These are phyloP conservation scores for Cyclotella sp. DNA, from an alignment of 108 stramenopile genomes.

Conservation along the genomic window DNA sequence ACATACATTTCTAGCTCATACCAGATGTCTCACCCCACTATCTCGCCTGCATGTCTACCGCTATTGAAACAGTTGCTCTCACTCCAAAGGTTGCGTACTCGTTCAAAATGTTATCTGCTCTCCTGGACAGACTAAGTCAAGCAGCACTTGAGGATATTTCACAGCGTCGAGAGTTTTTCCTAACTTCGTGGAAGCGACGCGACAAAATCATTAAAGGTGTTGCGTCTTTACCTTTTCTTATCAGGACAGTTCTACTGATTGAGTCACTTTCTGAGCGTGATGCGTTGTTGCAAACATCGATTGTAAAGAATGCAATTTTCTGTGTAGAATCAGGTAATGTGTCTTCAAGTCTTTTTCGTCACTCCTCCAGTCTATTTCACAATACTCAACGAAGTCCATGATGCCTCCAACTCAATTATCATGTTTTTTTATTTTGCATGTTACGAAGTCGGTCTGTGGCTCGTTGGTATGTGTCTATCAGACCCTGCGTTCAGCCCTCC, in stretches of 20 bases:
- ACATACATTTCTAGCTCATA: neutral
- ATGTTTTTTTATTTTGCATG: too few relatives aligned
- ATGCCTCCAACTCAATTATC: too few relatives aligned
- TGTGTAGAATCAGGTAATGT: constrained; percentile 14
- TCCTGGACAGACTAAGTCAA: constrained; percentile 14
- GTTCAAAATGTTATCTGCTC: constrained; percentile 27
- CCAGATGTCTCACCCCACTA: too few relatives aligned
- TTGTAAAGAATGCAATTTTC: constrained; percentile 10
- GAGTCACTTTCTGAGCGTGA: constrained; percentile 2
- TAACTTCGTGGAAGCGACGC: constrained; percentile 12
- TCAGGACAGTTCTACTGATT: constrained; percentile 30
- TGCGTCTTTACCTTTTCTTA: constrained; percentile 24
- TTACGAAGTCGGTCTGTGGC: neutral
- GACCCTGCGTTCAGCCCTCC: too few relatives aligned
- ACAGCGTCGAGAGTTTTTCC: constrained; percentile 17
- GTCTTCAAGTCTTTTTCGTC: too few relatives aligned
- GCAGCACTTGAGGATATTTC: constrained; percentile 19
- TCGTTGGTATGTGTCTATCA: neutral
- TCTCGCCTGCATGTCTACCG: neutral
- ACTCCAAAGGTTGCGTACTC: constrained; percentile 30
- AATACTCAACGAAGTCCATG: too few relatives aligned
- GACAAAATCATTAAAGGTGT: constrained; percentile 23
- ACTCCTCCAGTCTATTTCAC: too few relatives aligned
- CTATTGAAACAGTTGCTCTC: neutral
- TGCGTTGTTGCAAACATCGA: constrained; percentile 5